Percentiles rank a stretch among this genome's conserved stretches.
phyloP scores from a whole-genome alignment of 306 rosid genomes.

The Betula pendula region DNA sequence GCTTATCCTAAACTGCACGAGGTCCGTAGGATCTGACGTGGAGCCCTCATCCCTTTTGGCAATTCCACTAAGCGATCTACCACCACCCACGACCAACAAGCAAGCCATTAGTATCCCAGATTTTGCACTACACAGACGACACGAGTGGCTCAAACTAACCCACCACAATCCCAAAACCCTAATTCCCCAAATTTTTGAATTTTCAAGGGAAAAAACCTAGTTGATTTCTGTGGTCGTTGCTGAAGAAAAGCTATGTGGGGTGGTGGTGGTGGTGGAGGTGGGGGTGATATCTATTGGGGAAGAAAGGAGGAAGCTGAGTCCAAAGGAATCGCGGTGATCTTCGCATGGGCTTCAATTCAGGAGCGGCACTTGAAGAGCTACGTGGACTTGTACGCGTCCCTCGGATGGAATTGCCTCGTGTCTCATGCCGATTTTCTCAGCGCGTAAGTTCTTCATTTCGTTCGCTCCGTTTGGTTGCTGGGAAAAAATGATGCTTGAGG shows the following conservation, averaged over 20 bases:
- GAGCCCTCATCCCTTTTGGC: not conserved
- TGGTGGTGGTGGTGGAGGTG: constrained; percentile 40
- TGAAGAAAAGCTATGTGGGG: constrained; percentile 48
- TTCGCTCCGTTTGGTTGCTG: not conserved
- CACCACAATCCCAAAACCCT: not conserved
- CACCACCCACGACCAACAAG: not conserved
- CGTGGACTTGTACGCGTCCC: constrained; percentile 70
- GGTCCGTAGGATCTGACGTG: constrained; percentile 4
- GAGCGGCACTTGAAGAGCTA: constrained; percentile 47
- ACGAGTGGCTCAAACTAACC: constrained; percentile 21
- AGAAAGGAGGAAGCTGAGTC: constrained; percentile 54
- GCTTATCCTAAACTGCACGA: not conserved
- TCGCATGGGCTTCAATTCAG: constrained; percentile 86
- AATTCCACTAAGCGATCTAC: no score
- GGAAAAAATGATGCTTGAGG: not conserved
- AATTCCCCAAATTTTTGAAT: not conserved
- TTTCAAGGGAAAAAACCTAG: not conserved
- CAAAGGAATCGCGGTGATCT: constrained; percentile 77
- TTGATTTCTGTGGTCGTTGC: not conserved
- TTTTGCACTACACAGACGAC: not conserved
- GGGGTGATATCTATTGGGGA: constrained; percentile 72
- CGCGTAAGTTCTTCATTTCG: constrained; percentile 49
- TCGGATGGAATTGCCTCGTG: constrained; percentile 85
- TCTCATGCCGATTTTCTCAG: constrained; percentile 78
- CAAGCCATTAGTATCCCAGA: not conserved